Base-by-base conservation (phyloP, 1,139 yeast species). In the Blastobotrys arbuscula region DNA sequence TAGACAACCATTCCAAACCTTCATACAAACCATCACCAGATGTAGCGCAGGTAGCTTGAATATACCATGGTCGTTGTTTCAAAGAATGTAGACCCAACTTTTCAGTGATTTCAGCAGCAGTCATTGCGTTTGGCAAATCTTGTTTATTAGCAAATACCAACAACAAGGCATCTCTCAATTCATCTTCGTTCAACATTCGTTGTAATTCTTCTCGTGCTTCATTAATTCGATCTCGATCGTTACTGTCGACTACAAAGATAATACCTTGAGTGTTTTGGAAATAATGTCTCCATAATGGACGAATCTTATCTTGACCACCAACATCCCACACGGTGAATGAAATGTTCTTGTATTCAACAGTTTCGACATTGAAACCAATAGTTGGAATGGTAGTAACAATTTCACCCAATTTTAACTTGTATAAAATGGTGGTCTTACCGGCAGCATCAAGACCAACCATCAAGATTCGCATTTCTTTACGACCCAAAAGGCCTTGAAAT, bases 301-400 rank as follows among this genome's bases (percentile, higher is more conserved):
- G 84, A 68, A 87, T 86, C 77, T 87, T 87, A 73, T 85, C 95
- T 77, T 87, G 95, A 81, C 95, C 95, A 83, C 95, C 95, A 65
- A 87, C 95, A 79, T 87, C 95, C 96, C 96, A 87, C 59, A 87
- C 95, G 57, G 95, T 87, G 77, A 87, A 87, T 43, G 94, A 83
- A 69, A 87, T 86, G 82, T 87, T 87, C 78, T 86, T 86, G 78
- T 87, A 87, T 74, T 87, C 95, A 63, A 87, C 94, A 57, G 95
- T 87, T 73, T 87, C 96, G 59, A 87, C 96, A 71, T 87, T 87
- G 82, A 87, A 87, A 64, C 95, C 96, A 69, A 87, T 86, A 59
- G 95, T 87, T 69, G 96, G 95, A 66, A 87, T 86, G 52, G 96
- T 87, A 64, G 95, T 86, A 67, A 87, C 95, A 63, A 87, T 85